Percentiles rank a stretch among this genome's conserved stretches.
Evolutionary conservation across 2,329 filamentous ascomycete species (phyloP).

Genomic region (Lanzia echinophila): DNA sequence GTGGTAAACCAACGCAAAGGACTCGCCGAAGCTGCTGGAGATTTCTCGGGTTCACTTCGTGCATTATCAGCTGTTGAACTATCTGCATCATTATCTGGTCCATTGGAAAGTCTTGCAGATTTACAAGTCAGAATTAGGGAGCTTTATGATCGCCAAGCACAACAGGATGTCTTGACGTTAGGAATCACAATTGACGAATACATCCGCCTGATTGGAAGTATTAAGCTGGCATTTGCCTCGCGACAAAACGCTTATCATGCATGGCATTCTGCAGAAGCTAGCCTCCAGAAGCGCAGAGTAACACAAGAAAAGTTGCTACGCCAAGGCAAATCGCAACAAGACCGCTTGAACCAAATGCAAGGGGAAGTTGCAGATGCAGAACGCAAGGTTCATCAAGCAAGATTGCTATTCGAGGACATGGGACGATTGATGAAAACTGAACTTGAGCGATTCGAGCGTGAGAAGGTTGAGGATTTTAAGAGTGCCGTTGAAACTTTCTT

Average conservation of each 20-base stretch:
- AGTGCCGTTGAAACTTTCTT: conserved; percentile 95
- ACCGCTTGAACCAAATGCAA: conserved; percentile 83
- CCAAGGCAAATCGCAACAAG: conserved; percentile 92
- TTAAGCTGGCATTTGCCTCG: conserved; percentile 88
- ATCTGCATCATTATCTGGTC: conserved; percentile 78
- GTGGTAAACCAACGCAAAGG: conserved; percentile 90
- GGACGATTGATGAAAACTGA: conserved; percentile 85
- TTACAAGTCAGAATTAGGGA: conserved; percentile 91
- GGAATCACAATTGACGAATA: conserved; percentile 98
- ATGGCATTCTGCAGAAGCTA: conserved; percentile 87
- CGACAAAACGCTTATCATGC: conserved; percentile 93
- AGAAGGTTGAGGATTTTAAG: conserved; percentile 99
- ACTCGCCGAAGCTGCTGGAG: conserved; percentile 84
- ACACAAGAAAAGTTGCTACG: conserved; percentile 91
- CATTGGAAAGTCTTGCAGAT: conserved; percentile 85
- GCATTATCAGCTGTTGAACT: conserved; percentile 88
- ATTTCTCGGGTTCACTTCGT: conserved; percentile 91
- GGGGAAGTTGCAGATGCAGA: conserved; percentile 95
- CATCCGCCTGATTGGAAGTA: conserved; percentile 87
- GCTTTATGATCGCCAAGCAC: conserved; percentile 91
- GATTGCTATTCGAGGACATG: conserved; percentile 95
- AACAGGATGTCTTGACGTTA: conserved; percentile 92
- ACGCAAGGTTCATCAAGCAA: conserved; percentile 82
- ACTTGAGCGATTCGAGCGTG: conserved; percentile 86
- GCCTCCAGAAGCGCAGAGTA: conserved; percentile 81